These are phyloP conservation scores for Plasmodium gaboni DNA, from an alignment of 169 alveolate genomes.

Conservation along the genomic window DNA sequence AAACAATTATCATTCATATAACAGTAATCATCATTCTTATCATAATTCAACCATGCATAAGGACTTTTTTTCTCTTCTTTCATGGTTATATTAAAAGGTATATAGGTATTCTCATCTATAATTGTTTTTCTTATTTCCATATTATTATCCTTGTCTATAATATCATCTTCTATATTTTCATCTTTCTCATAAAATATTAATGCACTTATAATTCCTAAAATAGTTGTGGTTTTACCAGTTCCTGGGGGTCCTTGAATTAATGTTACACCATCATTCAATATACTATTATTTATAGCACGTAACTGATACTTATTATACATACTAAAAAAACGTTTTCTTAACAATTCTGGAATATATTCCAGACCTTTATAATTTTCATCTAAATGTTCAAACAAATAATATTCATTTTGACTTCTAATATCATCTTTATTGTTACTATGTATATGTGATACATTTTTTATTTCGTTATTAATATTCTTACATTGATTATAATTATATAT, in stretches of 20 bases:
- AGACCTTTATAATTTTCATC: constrained; percentile 35
- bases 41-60: constrained; percentile 46
- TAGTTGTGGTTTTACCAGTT: constrained; percentile 98
- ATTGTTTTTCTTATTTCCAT: background rate
- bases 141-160: background rate
- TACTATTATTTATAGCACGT: constrained; percentile 83
- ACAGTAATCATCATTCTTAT: constrained; percentile 32
- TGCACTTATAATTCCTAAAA: constrained; percentile 93
- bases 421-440: background rate
- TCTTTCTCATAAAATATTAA: constrained; percentile 76
- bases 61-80: constrained; percentile 24
- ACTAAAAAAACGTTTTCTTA: constrained; percentile 77
- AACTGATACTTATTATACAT: constrained; percentile 82
- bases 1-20: constrained; percentile 62
- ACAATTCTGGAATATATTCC: constrained; percentile 74
- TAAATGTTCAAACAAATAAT: background rate
- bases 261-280: constrained; percentile 89
- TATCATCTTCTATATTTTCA: background rate
- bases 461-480: background rate
- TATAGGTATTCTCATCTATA: too few species aligned
- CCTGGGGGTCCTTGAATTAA: constrained; percentile 99
- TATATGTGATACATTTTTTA: too few species aligned
- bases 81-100: background rate
- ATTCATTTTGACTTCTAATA: background rate
- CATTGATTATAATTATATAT: background rate